These are phyloP conservation scores for Cymbidium sinense DNA, from an alignment of 106 monocot genomes.

Conservation along the genomic window DNA sequence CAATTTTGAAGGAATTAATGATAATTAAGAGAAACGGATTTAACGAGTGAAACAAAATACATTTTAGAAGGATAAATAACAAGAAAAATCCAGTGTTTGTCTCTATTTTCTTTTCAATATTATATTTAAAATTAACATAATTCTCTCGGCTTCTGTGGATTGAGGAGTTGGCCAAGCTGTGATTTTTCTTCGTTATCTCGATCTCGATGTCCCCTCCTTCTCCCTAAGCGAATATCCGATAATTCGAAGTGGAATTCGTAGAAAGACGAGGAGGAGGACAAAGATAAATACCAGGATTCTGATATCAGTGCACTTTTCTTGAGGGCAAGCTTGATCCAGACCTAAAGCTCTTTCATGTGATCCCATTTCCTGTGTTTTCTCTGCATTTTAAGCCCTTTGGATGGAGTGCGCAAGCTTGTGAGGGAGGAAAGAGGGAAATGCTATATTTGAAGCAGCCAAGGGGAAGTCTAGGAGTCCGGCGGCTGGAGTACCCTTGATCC, in stretches of 20 bases:
- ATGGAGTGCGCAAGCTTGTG: neutral
- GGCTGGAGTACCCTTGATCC: neutral
- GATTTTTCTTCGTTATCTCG: conserved; percentile 19
- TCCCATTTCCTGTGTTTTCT: conserved; percentile 4
- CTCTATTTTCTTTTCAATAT: too few relatives aligned
- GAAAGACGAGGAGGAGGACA: conserved; percentile 3
- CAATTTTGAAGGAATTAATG: too few relatives aligned
- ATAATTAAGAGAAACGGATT: too few relatives aligned
- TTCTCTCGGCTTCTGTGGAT: neutral
- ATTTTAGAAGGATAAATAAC: too few relatives aligned
- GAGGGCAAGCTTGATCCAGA: neutral
- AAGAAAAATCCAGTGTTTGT: too few relatives aligned
- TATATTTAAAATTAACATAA: too few relatives aligned
- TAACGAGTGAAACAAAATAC: too few relatives aligned
- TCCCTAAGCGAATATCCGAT: neutral
- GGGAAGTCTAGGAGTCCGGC: conserved; percentile 15
- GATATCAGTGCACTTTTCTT: neutral
- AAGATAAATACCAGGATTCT: neutral
- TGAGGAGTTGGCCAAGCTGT: conserved; percentile 16
- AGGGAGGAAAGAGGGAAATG: conserved; percentile 15
- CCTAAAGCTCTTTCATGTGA: neutral
- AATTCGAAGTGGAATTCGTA: neutral
- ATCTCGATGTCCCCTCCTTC: neutral
- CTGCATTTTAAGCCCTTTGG: neutral
- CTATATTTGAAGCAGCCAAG: conserved; percentile 40